Evolutionary conservation across 306 rosid genomes (phyloP), one percentile per base, ranked within the genome.

Genomic region (Senna siamea): DNA sequence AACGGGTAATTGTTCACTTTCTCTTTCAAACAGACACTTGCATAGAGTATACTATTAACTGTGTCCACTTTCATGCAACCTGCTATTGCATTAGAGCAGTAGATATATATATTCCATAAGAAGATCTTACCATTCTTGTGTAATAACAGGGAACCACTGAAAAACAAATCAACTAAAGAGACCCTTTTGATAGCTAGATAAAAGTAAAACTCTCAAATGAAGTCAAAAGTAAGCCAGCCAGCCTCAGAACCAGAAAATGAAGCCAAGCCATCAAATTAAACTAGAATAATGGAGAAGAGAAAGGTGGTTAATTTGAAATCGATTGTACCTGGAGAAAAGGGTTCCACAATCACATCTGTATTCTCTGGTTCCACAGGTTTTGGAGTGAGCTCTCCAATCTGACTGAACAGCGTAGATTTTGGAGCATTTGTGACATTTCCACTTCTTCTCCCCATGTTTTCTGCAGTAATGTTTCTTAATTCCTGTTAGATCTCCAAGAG

Each of bases 311-410:
- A n/a, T n/a, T n/a, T n/a, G n/a, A n/a, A n/a, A n/a, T n/a, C n/a
- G n/a, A n/a, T n/a, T n/a, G n/a, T n/a, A n/a, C 99, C 99, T 92
- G 85, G 97, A 87, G 85, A 92, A 95, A 51, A 87, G 89, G 85
- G 96, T 95, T 83, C 99, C 99, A 85, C 98, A 95, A 77, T 90
- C 98, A 76, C 99, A 95, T 92, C 89, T 84, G 48, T 95, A 95
- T 75, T 95, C 99, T 78, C 97, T 81, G 35, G 99, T 95, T 53
- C 99, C 99, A 79, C 99, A 95, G 20, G 93, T 90, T 81, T 95
- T 95, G 44, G 93, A 84, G 82, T 95, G 99, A 85, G 99, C 98
- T 76, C 89, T 95, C 98, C 99, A 95, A 79, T 95, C 99, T 15
- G 99, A 95, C 70, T 90, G 93, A 82, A 95, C 99, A 0, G 99